Base-by-base conservation (phyloP, 2,329 filamentous ascomycete species). In the Botrytis aclada region DNA sequence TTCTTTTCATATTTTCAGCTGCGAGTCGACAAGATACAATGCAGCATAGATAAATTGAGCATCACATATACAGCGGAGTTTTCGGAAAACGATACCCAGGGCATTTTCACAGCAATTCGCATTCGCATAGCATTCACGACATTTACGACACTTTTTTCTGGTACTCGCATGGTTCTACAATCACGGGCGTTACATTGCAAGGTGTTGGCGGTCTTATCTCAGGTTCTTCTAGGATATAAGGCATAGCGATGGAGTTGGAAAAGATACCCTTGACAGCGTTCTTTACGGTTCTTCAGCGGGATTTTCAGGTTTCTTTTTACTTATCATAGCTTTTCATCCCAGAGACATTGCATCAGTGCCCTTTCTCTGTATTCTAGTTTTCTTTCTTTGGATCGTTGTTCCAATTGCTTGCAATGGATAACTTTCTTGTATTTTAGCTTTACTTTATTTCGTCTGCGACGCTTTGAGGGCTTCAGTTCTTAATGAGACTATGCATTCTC, bases 261-360 rank as follows among this genome's bases (percentile, higher is more conserved):
- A 54, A 69, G 65, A 69, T 69, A 69, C 47, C 65, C 47, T 16
- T 39, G 9, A 56, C 5, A 67, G 65, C 65, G 34, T 67, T 56
- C 18, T 69, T 56, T 43, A 9, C 18, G 47, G 47, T 41, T 69
- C 37, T 69, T 41, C 45, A 66, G 34, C 34, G 64, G 34, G 22
- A 0, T 20, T 37, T 39, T 51, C 25, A 34, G 3, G 7, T 54
- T 66, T 29, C 43, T 37, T 39, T 54, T 29, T 14, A 18, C 2
- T 37, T 39, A 29, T 54, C 25, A 14, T n/a, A 9, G 25, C 5
- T 29, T 66, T 39, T n/a, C 43, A 45, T 20, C n/a, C 6, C 43
- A 5, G n/a, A n/a, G 61, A 22, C 12, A 43, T 43, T 20, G n/a
- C 4, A 22, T 63, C 32, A 1, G 3, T 32, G n/a, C 39, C n/a